Evolutionary conservation across 768 basidiomycete genomes (phyloP).

Genomic region (Naganishia antarctica): DNA sequence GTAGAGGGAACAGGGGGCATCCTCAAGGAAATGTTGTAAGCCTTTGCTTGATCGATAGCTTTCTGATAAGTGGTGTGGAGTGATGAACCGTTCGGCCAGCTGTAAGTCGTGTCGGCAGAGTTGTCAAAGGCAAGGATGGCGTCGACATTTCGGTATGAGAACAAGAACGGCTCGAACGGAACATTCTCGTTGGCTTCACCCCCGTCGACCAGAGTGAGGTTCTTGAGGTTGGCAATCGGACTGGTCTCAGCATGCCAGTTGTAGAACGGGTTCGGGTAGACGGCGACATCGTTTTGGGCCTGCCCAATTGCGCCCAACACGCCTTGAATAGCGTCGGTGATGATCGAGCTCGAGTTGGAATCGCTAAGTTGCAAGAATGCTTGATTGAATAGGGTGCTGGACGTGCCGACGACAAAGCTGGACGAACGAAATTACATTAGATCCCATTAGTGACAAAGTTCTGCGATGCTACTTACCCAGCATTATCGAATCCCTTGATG

Average conservation of each 20-base stretch:
- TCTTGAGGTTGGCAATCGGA: constrained; percentile 41
- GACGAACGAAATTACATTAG: constrained; percentile 40
- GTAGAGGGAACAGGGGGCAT: constrained; percentile 46
- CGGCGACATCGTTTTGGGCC: constrained; percentile 45
- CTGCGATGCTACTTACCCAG: constrained; percentile 31
- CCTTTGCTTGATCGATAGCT: constrained; percentile 19
- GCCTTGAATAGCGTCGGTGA: constrained; percentile 38
- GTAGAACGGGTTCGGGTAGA: constrained; percentile 48
- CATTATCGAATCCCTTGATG: constrained; percentile 69
- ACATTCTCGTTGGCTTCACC: constrained; percentile 57
- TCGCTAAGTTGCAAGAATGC: constrained; percentile 38
- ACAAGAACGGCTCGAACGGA: constrained; percentile 66
- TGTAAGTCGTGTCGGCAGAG: constrained; percentile 51
- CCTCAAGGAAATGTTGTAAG: constrained; percentile 30
- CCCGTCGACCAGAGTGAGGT: constrained; percentile 48
- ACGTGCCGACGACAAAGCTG: constrained; percentile 67
- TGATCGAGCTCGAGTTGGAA: constrained; percentile 34
- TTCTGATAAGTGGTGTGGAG: constrained; percentile 50
- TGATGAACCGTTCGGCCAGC: constrained; percentile 66
- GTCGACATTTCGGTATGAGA: constrained; percentile 65
- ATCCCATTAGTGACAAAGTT: too few species aligned
- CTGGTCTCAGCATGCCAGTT: constrained; percentile 37
- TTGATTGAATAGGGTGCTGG: constrained; percentile 51
- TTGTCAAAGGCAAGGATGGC: constrained; percentile 71
- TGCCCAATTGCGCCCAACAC: constrained; percentile 37